Evolutionary conservation across 345 rosid species (phyloP), one percentile per base, ranked within the genome.

Genomic region (Arabis alpina): DNA sequence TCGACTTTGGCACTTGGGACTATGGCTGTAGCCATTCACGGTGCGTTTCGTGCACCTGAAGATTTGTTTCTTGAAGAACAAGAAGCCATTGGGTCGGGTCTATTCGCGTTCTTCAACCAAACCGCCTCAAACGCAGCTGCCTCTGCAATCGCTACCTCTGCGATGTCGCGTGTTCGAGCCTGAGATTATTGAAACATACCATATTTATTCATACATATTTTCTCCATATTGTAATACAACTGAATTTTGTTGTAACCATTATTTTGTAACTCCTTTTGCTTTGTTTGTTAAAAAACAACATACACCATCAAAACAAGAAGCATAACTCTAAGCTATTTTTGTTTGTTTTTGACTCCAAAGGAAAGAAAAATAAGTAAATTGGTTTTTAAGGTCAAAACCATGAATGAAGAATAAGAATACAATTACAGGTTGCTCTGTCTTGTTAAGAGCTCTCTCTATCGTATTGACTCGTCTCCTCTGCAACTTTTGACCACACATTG

Each of bases 401-500:
- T n/a, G 55, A 62, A 62, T 53, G 54, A 71, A 34, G 75, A 71
- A 49, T 12, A 49, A 60, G 42, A 51, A 51, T 39, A 52, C 6
- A 58, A 43, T 23, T 45, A 68, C 72, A 68, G 55, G 37, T 5
- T 34, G 37, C 47, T 56, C 36, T 44, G 47, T 68, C 13, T 19
- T 32, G 24, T 34, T 36, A 68, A 34, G 64, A 68, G 74, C 75
- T 77, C 70, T 86, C 85, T 54, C 77, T 89, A 39, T 77, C 80
- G 64, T 92, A 88, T 60, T 77, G 87, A 51, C 90, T 84, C 1
- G 90, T 87, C 81, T 93, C 98, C 70, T 93, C 98, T 3, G 92
- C 94, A 42, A 84, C 94, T 82, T 87, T 91, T 28, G 81, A 78
- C 98, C 98, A 93, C 58, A 91, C 96, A 43, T 84, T 84, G n/a